Conservation (phyloP, 805 yeast species). For the Maudiozyma saulgeensis region DNA sequence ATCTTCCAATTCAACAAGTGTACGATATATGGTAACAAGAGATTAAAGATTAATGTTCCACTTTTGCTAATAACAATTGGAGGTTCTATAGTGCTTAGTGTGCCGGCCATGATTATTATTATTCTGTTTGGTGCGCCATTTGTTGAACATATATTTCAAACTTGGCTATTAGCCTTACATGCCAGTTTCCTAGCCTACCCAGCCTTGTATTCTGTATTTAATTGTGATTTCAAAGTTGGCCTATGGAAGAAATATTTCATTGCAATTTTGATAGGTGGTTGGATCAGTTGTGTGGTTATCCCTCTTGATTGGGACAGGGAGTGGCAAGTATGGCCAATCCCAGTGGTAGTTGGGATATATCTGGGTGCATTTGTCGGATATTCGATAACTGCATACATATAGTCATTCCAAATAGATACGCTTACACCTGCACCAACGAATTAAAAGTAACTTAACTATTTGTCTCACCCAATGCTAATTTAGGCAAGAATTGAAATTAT, state of each 20-base stretch:
- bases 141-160: constrained; percentile 40
- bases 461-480: neutral
- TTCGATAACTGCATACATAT: constrained; percentile 29
- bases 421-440: neutral
- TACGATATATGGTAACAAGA: constrained; percentile 28
- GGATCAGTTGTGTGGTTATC: constrained; percentile 90
- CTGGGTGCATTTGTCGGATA: constrained; percentile 63
- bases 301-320: constrained; percentile 97
- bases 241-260: constrained; percentile 30
- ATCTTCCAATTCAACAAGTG: constrained; percentile 27
- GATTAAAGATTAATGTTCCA: constrained; percentile 22
- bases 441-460: neutral
- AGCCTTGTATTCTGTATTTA: constrained; percentile 53
- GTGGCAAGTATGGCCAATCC: constrained; percentile 95
- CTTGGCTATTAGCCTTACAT: constrained; percentile 53
- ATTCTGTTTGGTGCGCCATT: constrained; percentile 79
- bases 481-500: no score
- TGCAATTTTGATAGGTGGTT: constrained; percentile 50
- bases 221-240: constrained; percentile 43
- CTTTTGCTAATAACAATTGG: constrained; percentile 17
- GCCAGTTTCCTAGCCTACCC: constrained; percentile 48
- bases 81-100: constrained; percentile 18
- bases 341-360: constrained; percentile 71
- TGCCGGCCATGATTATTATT: constrained; percentile 29
- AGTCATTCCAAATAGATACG: neutral